Conservation (phyloP, 768 basidiomycete genomes). For the Cantharellus cinnabarinus region DNA sequence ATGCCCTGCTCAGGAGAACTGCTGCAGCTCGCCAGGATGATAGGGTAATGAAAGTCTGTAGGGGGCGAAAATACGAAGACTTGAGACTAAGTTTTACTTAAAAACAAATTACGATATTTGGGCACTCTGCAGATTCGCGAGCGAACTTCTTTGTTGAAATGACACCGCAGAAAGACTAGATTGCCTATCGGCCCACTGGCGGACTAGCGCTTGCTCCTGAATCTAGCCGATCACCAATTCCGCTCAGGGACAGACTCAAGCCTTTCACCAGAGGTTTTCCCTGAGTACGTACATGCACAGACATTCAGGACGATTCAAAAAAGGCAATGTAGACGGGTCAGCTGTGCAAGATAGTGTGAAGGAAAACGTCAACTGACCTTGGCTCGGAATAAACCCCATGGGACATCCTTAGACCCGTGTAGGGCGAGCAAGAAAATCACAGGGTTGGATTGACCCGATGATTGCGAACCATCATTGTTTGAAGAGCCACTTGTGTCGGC, state of each 20-base stretch:
- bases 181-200: too few species aligned
- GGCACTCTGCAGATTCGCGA: too few species aligned
- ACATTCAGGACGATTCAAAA: not conserved
- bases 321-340: not conserved
- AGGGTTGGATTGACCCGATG: not conserved
- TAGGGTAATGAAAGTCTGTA: too few species aligned
- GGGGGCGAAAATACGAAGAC: too few species aligned
- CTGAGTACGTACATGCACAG: not conserved
- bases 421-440: slow-evolving; percentile 4
- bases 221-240: not conserved
- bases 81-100: too few species aligned
- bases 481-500: too few species aligned
- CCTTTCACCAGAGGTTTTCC: not conserved
- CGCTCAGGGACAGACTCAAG: not conserved
- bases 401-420: slow-evolving; percentile 4
- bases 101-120: too few species aligned
- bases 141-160: too few species aligned
- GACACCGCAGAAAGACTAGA: too few species aligned
- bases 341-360: not conserved
- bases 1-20: too few species aligned
- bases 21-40: too few species aligned
- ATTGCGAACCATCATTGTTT: too few species aligned
- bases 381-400: slow-evolving; percentile 7
- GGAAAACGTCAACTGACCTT: slow-evolving; percentile 3
- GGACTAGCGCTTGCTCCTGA: not conserved